Evolutionary conservation across 495 filamentous ascomycete species (phyloP).

Genomic region (Bacidia rubella): DNA sequence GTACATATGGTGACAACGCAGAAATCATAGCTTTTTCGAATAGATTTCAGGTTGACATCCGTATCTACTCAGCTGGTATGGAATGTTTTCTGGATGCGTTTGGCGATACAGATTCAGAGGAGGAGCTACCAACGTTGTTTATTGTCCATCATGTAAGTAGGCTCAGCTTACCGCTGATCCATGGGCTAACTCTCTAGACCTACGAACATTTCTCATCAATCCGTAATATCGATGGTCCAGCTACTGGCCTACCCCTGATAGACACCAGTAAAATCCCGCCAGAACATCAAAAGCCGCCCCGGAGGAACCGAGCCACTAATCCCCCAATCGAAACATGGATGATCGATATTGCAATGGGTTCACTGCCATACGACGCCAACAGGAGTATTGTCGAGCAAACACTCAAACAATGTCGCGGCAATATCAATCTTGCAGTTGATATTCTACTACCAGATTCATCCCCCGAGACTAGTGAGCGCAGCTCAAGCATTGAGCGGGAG

Average conservation of each 20-base stretch:
- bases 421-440: slow-evolving; percentile 45
- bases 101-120: slow-evolving; percentile 23
- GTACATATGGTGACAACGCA: slow-evolving; percentile 59
- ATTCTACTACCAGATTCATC: slow-evolving; percentile 41
- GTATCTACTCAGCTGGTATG: slow-evolving; percentile 43
- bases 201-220: slow-evolving; percentile 71
- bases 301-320: slow-evolving; percentile 27
- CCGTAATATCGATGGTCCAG: slow-evolving; percentile 45
- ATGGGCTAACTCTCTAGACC: slow-evolving; percentile 25
- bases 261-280: slow-evolving; percentile 17
- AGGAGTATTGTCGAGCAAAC: slow-evolving; percentile 41
- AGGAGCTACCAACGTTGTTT: slow-evolving; percentile 32
- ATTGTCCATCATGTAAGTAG: slow-evolving; percentile 60
- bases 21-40: slow-evolving; percentile 57
- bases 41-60: slow-evolving; percentile 47
- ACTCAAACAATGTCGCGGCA: slow-evolving; percentile 45
- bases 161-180: slow-evolving; percentile 1
- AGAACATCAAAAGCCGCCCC: slow-evolving; percentile 17
- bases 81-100: slow-evolving; percentile 32
- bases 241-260: slow-evolving; percentile 41
- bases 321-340: slow-evolving; percentile 43
- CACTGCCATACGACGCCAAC: slow-evolving; percentile 42
- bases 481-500: slow-evolving; percentile 36
- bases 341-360: slow-evolving; percentile 42
- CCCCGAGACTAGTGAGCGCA: slow-evolving; percentile 23